Percentiles rank a stretch among this genome's conserved stretches.
phyloP scores from a whole-genome alignment of 1,284 basidiomycete genomes.

The Leccinum insolens region DNA sequence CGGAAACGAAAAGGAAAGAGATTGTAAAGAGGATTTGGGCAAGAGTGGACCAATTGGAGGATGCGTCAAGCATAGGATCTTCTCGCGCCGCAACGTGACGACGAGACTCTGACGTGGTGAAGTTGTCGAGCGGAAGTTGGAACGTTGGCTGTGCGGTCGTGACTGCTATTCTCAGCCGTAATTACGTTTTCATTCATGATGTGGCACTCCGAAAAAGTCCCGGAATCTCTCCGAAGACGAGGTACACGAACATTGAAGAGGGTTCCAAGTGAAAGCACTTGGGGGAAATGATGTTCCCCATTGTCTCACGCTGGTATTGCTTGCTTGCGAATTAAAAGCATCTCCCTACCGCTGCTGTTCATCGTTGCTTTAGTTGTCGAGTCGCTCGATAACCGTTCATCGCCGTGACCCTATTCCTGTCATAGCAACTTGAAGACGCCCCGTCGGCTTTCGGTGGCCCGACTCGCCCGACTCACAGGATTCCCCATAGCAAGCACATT shows the following conservation, averaged over 20 bases:
- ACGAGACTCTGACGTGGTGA: background rate
- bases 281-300: background rate
- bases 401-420: background rate
- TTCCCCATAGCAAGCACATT: background rate
- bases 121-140: background rate
- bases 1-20: slow-evolving; percentile 11
- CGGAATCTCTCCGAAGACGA: background rate
- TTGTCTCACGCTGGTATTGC: background rate
- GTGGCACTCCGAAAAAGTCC: too few species aligned
- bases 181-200: background rate
- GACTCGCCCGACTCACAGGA: background rate
- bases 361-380: background rate
- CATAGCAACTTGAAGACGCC: background rate
- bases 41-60: background rate
- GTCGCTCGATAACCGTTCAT: background rate
- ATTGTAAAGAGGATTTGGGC: slow-evolving; percentile 11
- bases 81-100: background rate
- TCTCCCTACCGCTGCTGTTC: background rate
- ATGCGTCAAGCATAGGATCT: background rate
- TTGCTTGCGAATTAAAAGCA: background rate
- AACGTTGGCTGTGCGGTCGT: too few species aligned
- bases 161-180: too few species aligned
- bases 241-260: background rate
- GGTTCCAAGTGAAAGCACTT: background rate
- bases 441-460: too few species aligned